Percentiles rank a stretch among this genome's conserved stretches.
Evolutionary conservation across 345 rosid genomes (phyloP).

Genomic region (Gossypium turneri): DNA sequence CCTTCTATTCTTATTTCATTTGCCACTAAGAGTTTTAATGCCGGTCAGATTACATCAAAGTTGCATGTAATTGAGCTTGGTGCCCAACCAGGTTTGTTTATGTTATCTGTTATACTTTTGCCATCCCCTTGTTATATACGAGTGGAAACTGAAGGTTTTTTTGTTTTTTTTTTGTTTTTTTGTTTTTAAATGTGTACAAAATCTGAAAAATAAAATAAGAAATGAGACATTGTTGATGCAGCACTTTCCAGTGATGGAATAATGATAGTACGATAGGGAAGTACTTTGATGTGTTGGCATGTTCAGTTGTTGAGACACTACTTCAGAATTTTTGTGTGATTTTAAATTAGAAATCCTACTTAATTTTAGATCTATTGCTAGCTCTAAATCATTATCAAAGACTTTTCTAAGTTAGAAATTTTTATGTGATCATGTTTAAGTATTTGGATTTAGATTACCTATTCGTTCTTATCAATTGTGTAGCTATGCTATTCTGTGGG

Average conservation of each 20-base stretch:
- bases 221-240: background rate
- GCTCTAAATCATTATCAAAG: background rate
- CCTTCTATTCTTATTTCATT: conserved; percentile 87
- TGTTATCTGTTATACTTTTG: background rate
- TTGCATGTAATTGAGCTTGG: conserved; percentile 97
- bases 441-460: background rate
- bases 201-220: background rate
- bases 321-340: background rate
- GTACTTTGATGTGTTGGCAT: background rate
- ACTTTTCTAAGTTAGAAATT: background rate
- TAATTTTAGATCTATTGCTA: background rate
- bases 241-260: background rate
- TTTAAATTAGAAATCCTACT: background rate
- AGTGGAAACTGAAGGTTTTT: background rate
- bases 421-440: background rate
- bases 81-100: conserved; percentile 79
- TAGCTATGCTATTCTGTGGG: background rate
- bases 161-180: no score
- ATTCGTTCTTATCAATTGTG: background rate
- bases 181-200: no score
- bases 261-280: background rate
- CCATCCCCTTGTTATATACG: background rate
- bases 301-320: background rate
- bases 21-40: conserved; percentile 81
- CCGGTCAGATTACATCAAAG: conserved; percentile 90